Evolutionary conservation across 352 stramenopile genomes (phyloP).

Genomic region (Thalassiosira livingstoniorum): DNA sequence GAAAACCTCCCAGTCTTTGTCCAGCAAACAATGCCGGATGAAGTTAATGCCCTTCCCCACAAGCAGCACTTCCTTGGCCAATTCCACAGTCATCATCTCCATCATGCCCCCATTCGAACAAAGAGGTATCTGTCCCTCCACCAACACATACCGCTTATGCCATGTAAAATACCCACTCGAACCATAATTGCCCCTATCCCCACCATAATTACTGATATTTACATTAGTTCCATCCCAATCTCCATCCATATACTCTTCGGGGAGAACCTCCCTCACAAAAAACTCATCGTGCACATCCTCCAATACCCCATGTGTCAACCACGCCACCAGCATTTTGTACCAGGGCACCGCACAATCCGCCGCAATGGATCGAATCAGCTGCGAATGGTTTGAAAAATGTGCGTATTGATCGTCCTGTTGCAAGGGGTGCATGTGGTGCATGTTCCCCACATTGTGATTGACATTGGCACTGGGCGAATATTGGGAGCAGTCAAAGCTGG

Average conservation of each 20-base stretch:
- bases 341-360: conserved; percentile 63
- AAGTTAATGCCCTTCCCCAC: conserved; percentile 99
- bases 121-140: conserved; percentile 63
- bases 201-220: background rate
- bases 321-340: conserved; percentile 74
- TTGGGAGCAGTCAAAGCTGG: no score
- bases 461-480: no score
- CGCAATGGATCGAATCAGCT: conserved; percentile 66
- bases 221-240: background rate
- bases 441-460: no score
- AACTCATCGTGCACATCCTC: conserved; percentile 72
- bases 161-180: conserved; percentile 51
- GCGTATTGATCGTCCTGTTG: no score
- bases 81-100: conserved; percentile 74
- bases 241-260: conserved; percentile 16
- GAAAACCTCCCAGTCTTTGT: conserved; percentile 87
- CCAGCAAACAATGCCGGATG: conserved; percentile 93
- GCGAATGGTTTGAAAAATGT: conserved; percentile 49
- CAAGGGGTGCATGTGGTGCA: no score
- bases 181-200: background rate
- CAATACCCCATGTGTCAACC: conserved; percentile 72
- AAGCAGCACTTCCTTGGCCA: conserved; percentile 93
- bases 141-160: conserved; percentile 69
- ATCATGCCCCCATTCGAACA: conserved; percentile 37
- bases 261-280: conserved; percentile 62